These are phyloP conservation scores for Gastrodia elata DNA, from an alignment of 106 monocot species.

Conservation along the genomic window DNA sequence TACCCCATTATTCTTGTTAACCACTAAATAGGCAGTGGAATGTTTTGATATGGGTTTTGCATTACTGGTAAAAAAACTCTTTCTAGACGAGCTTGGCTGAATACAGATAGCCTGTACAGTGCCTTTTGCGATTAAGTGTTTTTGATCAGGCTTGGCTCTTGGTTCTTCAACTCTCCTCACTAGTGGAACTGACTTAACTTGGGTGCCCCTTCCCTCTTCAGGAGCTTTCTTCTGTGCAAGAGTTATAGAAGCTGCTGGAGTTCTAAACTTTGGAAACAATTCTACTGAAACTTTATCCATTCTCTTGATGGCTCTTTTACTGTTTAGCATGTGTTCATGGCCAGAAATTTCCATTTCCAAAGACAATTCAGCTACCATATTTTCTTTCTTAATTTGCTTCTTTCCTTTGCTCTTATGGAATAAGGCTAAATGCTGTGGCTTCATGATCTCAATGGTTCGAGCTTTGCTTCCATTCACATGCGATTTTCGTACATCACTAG, in stretches of 20 bases:
- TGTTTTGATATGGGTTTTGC: constrained; percentile 2
- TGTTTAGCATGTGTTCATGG: background rate
- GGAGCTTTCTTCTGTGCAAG: background rate
- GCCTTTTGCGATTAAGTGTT: background rate
- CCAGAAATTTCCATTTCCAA: background rate
- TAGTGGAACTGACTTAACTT: background rate
- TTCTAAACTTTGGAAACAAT: background rate
- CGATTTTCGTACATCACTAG: background rate
- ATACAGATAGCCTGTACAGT: background rate
- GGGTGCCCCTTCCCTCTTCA: background rate
- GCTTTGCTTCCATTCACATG: constrained; percentile 5
- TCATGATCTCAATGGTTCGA: constrained; percentile 23
- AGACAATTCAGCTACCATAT: background rate
- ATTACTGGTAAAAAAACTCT: background rate
- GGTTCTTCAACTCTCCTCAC: background rate
- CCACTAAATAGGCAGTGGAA: background rate
- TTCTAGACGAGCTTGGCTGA: background rate
- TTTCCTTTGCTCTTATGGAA: background rate
- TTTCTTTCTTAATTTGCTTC: constrained; percentile 1
- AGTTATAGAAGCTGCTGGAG: background rate
- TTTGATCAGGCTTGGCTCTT: constrained; percentile 2
- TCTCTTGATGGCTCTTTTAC: constrained; percentile 4
- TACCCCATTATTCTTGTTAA: constrained; percentile 3
- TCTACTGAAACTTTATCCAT: background rate
- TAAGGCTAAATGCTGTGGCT: constrained; percentile 9